These are phyloP conservation scores for Apiotrichum sp. DNA, from an alignment of 1,284 basidiomycete genomes.

Conservation along the genomic window DNA sequence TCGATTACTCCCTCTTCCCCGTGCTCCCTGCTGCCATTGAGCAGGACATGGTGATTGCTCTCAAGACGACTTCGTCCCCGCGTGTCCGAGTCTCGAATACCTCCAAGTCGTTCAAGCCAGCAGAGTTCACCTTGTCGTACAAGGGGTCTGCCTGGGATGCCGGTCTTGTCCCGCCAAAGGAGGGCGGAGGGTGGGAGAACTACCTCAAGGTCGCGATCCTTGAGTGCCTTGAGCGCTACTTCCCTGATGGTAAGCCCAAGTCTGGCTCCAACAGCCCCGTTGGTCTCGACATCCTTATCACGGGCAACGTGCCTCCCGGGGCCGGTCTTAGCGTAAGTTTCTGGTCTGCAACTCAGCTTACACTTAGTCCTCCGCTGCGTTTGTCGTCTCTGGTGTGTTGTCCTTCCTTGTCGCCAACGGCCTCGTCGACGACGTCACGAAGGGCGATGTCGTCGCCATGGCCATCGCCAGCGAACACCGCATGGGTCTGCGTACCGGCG, in stretches of 20 bases:
- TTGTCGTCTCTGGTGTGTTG: conserved; percentile 75
- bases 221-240: conserved; percentile 27
- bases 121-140: conserved; percentile 53
- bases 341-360: not conserved
- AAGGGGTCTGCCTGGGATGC: conserved; percentile 60
- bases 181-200: conserved; percentile 71
- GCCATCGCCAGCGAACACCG: conserved; percentile 74
- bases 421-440: conserved; percentile 57
- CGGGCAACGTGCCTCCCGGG: conserved; percentile 72
- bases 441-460: conserved; percentile 65
- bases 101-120: conserved; percentile 52
- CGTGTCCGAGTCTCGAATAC: conserved; percentile 57
- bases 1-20: conserved; percentile 60
- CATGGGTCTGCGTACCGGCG: conserved; percentile 56
- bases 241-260: conserved; percentile 41
- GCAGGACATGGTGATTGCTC: conserved; percentile 76
- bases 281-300: conserved; percentile 69
- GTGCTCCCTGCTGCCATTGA: conserved; percentile 80
- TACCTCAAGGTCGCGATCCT: conserved; percentile 63
- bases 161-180: conserved; percentile 58
- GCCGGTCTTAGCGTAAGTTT: conserved; percentile 70
- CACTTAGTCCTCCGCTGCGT: conserved; percentile 55
- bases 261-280: conserved; percentile 41
- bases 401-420: conserved; percentile 69
- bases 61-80: conserved; percentile 43